Evolutionary conservation across 73 alveolate genomes (phyloP).

Genomic region (Breviolum minutum): DNA sequence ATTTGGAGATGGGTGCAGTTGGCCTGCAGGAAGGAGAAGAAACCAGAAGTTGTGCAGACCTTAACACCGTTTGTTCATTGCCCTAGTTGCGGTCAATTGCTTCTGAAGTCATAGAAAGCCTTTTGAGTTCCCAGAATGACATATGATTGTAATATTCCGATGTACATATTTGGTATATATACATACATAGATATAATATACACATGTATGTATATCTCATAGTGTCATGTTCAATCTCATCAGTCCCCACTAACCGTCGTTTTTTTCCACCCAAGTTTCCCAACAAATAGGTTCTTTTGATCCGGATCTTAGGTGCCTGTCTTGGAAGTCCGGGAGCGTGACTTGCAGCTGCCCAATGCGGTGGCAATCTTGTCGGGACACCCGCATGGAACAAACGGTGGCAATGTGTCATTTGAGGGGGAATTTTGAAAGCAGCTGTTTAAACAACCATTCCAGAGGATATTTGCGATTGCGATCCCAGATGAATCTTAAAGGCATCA

Average conservation of each 20-base stretch:
- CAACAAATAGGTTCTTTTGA: background rate
- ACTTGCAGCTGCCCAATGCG: conserved; percentile 42
- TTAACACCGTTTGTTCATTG: background rate
- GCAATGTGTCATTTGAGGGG: background rate
- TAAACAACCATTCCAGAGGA: background rate
- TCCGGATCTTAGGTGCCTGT: conserved; percentile 13
- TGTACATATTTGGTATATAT: too few species aligned
- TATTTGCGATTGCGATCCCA: background rate
- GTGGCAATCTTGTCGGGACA: conserved; percentile 8
- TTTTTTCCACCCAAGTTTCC: background rate
- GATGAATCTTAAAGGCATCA: too few species aligned
- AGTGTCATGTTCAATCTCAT: background rate
- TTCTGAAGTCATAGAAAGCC: too few species aligned
- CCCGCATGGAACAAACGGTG: background rate
- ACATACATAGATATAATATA: too few species aligned
- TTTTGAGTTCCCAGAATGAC: too few species aligned
- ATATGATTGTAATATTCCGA: too few species aligned
- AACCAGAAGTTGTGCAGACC: conserved; percentile 6
- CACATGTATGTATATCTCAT: background rate
- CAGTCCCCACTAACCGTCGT: background rate
- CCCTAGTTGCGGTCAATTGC: background rate
- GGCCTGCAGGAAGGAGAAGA: conserved; percentile 49
- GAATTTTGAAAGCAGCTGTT: background rate
- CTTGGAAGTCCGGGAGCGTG: conserved; percentile 46
- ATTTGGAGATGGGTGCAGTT: too few species aligned